phyloP scores from a whole-genome alignment of 768 basidiomycete genomes.

The Hygrocybe punicea region DNA sequence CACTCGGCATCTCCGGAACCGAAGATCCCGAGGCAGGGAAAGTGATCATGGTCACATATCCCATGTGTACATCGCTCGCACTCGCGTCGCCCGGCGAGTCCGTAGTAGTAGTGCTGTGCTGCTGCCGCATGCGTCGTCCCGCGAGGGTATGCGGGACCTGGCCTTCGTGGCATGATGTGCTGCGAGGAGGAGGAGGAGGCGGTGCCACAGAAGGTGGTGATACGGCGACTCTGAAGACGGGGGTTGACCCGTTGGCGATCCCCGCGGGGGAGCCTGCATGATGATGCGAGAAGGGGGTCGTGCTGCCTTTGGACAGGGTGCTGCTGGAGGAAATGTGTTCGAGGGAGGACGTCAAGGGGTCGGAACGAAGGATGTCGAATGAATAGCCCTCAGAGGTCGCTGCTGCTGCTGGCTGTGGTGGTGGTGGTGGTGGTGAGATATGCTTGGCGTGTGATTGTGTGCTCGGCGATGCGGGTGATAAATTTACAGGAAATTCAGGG shows the following conservation, averaged over 20 bases:
- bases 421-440: not conserved
- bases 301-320: slow-evolving; percentile 34
- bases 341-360: slow-evolving; percentile 40
- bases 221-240: slow-evolving; percentile 39
- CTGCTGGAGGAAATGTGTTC: slow-evolving; percentile 45
- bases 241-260: slow-evolving; percentile 33
- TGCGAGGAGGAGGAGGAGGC: not conserved
- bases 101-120: too few species aligned
- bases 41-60: not conserved
- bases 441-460: not conserved
- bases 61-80: too few species aligned
- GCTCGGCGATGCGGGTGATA: too few species aligned
- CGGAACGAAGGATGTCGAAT: slow-evolving; percentile 45
- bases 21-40: not conserved
- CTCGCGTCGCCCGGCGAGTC: too few species aligned
- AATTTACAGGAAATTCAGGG: too few species aligned
- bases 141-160: too few species aligned
- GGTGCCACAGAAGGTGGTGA: slow-evolving; percentile 6
- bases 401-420: not conserved
- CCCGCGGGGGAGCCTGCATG: slow-evolving; percentile 12
- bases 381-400: slow-evolving; percentile 23
- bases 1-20: not conserved
- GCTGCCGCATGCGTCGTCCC: too few species aligned
- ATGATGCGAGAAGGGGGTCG: not conserved
- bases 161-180: not conserved